Conservation (phyloP, 257 asterid species). For the Solanum neorickii region DNA sequence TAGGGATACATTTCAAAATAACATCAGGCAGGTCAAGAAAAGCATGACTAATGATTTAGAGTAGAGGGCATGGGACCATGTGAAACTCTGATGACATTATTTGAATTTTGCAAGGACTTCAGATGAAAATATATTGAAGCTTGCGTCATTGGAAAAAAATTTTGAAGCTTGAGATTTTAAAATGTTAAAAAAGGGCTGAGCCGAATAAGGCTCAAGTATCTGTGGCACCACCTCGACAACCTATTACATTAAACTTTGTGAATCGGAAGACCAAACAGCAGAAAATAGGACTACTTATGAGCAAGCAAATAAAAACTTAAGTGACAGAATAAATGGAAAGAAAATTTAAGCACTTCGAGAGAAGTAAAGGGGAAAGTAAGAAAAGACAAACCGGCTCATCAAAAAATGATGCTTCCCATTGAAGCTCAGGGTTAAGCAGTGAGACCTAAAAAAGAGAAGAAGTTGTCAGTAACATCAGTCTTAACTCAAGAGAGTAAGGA, state of each 20-base stretch:
- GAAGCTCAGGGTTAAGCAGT: conserved; percentile 77
- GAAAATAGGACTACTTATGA: not conserved
- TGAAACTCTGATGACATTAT: not conserved
- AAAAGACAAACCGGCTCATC: conserved; percentile 86
- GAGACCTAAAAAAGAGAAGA: conserved; percentile 45
- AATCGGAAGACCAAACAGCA: not conserved
- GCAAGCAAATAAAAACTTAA: not conserved
- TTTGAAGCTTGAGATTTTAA: not conserved
- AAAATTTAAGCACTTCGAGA: not conserved
- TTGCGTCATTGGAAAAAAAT: not conserved
- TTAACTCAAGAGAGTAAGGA: not conserved
- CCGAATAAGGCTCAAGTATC: not conserved
- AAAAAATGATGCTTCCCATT: conserved; percentile 89
- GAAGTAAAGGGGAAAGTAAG: not conserved
- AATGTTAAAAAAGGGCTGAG: not conserved
- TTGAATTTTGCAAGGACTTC: not conserved
- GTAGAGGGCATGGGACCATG: not conserved
- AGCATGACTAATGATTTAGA: not conserved
- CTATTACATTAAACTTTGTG: not conserved
- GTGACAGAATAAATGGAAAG: not conserved
- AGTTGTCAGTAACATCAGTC: not conserved
- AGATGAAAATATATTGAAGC: not conserved
- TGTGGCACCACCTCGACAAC: not conserved
- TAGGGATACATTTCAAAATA: not conserved
- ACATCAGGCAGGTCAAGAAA: not conserved